Conservation (phyloP, 192 early-diverging fungal genomes). For the Umbelopsis isabellina region DNA sequence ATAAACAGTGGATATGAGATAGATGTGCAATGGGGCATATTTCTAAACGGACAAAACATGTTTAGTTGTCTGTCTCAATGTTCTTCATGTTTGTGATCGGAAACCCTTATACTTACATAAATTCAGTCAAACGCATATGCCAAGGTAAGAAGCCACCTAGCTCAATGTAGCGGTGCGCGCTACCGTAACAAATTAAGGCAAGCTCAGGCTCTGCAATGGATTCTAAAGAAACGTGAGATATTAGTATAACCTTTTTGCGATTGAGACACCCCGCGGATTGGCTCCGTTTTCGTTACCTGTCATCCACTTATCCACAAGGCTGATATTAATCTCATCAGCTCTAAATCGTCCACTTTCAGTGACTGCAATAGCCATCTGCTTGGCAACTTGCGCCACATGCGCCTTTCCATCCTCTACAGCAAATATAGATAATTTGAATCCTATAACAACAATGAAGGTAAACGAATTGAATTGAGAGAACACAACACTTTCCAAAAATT, state of each 20-base stretch:
- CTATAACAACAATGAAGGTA: neutral
- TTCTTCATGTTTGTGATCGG: neutral
- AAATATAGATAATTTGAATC: constrained; percentile 10
- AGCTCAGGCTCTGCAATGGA: neutral
- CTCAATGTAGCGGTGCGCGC: constrained; percentile 10
- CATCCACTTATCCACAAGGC: constrained; percentile 13
- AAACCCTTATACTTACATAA: neutral
- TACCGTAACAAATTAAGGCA: constrained; percentile 6
- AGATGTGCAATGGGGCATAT: constrained; percentile 14
- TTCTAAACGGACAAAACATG: neutral
- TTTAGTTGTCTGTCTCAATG: too few species aligned
- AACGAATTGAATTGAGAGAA: neutral
- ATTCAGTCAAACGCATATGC: constrained; percentile 6
- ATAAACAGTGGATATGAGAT: constrained; percentile 22
- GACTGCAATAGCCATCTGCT: constrained; percentile 6
- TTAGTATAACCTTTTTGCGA: neutral
- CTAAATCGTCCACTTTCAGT: neutral
- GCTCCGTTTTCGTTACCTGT: neutral
- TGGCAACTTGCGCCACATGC: neutral
- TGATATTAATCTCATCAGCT: neutral
- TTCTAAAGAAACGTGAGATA: neutral
- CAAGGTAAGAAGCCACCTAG: constrained; percentile 12
- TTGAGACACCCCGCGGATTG: neutral
- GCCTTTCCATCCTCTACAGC: constrained; percentile 12
- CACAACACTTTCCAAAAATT: neutral